Evolutionary conservation across 2,329 filamentous ascomycete species (phyloP).

Genomic region (Coniochaeta sp.): DNA sequence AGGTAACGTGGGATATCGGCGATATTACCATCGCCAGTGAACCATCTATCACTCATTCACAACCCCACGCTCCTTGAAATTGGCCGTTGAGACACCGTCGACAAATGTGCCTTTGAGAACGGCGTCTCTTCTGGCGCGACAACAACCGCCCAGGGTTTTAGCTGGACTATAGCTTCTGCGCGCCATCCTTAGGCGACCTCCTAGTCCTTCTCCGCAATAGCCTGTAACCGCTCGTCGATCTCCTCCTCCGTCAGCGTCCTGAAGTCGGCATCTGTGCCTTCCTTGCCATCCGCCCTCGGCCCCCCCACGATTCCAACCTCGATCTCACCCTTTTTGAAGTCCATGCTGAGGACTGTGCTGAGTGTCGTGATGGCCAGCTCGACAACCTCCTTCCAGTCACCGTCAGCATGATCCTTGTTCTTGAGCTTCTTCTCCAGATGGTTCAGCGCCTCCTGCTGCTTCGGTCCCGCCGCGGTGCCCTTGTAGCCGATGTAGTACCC

Average conservation of each 20-base stretch:
- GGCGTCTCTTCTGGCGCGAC: constrained; percentile 5
- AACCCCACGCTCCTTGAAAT: constrained; percentile 7
- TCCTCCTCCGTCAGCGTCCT: constrained; percentile 90
- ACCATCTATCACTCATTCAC: constrained; percentile 1
- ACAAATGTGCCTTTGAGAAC: constrained; percentile 6
- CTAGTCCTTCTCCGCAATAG: constrained; percentile 98
- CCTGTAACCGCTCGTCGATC: constrained; percentile 96
- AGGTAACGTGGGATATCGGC: constrained; percentile 11
- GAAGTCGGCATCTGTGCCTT: constrained; percentile 74
- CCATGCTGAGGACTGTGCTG: constrained; percentile 94
- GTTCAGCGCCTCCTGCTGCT: constrained; percentile 98
- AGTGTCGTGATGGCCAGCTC: constrained; percentile 93
- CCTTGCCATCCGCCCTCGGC: constrained; percentile 71
- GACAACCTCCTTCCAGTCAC: constrained; percentile 94
- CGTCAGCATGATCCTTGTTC: constrained; percentile 92
- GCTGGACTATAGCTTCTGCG: constrained; percentile 5
- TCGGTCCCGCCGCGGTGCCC: constrained; percentile 91
- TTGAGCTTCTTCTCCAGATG: constrained; percentile 99
- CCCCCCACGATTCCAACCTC: constrained; percentile 97
- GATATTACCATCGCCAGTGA: constrained; percentile 5
- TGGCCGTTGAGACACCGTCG: constrained; percentile 5
- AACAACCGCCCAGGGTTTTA: constrained; percentile 3
- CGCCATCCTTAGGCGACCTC: constrained; percentile 15
- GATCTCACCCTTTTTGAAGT: constrained; percentile 99
- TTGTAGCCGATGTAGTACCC: constrained; percentile 99